Evolutionary conservation across 2,329 filamentous ascomycete species (phyloP), one percentile per base, ranked within the genome.

Genomic region (Trichoderma simmonsii): DNA sequence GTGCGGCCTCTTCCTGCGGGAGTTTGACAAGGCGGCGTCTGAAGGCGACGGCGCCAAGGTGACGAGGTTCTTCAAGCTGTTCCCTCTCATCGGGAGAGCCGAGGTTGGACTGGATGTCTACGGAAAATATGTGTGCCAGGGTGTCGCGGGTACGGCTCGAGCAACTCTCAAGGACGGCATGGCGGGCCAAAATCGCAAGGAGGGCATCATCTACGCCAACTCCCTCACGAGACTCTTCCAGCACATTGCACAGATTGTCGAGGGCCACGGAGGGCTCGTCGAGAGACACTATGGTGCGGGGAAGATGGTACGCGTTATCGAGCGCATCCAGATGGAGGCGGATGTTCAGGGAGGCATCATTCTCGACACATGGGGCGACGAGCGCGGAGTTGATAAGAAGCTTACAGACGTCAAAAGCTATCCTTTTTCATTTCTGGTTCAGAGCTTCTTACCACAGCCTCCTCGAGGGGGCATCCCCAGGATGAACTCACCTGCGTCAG

Each of bases 381-480:
- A 98, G 79, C 89, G 94, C 72, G 88, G 86, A 73, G 89, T 99
- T 62, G 93, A 95, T 78, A 89, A 95, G 77, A 93, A 92, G 78
- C 85, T 99, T 73, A 98, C 93, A 3, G 96, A 99, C 78, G 93
- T 97, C 81, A 98, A 97, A 83, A 97, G 95, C 70, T 99, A 99
- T 79, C 95, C 96, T 0, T 99, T 97, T 81, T 97, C 95, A 0
- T 99, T 99, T 79, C 84, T 99, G 59, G 95, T 98, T 0, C 95
- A 98, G 82, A 98, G 95, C 83, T 98, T 97, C 80, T 81, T 97
- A 61, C 90, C 93, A 0, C 85, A 88, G 34, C 91, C 93, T 72
- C 91, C 91, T 73, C 85, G 88, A 6, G 80, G 82, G 12, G 89
- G 89, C 2, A 90, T 90, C 2, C 88, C 91, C 3, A 88, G 93